Base-by-base conservation (phyloP, 2,329 filamentous ascomycete genomes). In the Raffaelea arxii region DNA sequence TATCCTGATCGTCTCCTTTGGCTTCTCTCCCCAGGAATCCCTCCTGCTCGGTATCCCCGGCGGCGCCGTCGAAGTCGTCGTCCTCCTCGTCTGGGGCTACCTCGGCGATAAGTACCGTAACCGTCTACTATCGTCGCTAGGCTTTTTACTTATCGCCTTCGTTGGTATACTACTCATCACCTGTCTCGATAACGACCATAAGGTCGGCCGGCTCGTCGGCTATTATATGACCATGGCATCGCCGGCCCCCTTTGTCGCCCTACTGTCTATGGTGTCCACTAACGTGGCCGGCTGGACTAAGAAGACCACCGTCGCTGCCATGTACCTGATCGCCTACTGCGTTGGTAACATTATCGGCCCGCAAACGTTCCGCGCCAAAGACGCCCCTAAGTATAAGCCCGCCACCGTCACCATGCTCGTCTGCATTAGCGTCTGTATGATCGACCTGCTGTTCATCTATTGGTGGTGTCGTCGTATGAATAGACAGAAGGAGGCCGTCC, bases 21-120 rank as follows among this genome's bases (percentile, higher is more conserved):
- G 82, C 10, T 86, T 81, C 59, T 78, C 77, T 0, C 61, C 68
- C 3, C 68, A 81, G 49, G 63, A 85, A 54, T 80, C 77, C 4
- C 65, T 86, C 2, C 70, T 86, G 1, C 76, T 83, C 50, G 80
- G 80, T 36, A 77, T 74, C 0, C 82, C 82, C 0, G 78, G 76
- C 9, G 82, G 82, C 4, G 80, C 74, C 0, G 70, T 85, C 27
- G 78, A 85, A 62, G 46, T 59, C n/a, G 49, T 60, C 11, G 47
- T 58, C 6, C 56, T 60, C 25, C 40, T 59, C 3, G 32, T 39
- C 23, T 55, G 52, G 7, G 62, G 61, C 9, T 76, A 71, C 54
- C 62, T 80, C 0, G 78, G 78, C 39, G 76, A 82, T 53, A 67
- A 64, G 21, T 71, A 69, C 40, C 66, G 70, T 18, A 74, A 81